Evolutionary conservation across 1,139 yeast genomes (phyloP), one percentile per base, ranked within the genome.

Genomic region (Sugiyamaella grinbergsii): DNA sequence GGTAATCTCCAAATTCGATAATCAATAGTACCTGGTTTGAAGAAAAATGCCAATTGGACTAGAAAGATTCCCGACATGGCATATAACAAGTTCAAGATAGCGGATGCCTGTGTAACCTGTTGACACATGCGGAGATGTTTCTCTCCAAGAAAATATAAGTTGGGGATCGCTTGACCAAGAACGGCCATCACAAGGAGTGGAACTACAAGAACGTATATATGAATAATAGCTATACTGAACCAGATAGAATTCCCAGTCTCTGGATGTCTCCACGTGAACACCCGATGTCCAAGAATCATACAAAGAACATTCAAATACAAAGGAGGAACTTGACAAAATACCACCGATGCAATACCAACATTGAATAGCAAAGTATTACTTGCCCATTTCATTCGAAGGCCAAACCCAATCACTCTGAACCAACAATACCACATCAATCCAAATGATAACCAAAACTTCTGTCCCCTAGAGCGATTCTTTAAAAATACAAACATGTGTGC

Each of bases 241-340:
- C 75, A 60, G 50, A 66, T 71, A 40, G 79, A 66, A 20, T 82
- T 74, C 48, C 93, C 94, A 28, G 85, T 79, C 44, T 81, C 85
- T 2, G 95, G 94, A 63, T 86, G 93, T 62, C 87, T 74, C 89
- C 91, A 84, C 5, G 91, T 84, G 69, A 85, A 85, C 39, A 85
- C 74, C 59, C 94, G 76, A 65, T 85, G 93, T 3, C 90, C 89
- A 54, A 85, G 71, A 38, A 84, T 77, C 67, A 84, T 75, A 62
- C 83, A 61, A 45, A 82, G 77, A 5, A 82, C 73, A 42, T 60
- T 60, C 19, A 64, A 46, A 43, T 52, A 18, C 82, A 84, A 52
- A 24, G 63, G 66, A 1, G 72, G 63, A 5, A 83, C 68, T 54
- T 82, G 75, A 42, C 79, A 66, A 52, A 85, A 77, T 24, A 84